phyloP scores from a whole-genome alignment of 768 basidiomycete species.

The Ramaria sp. region DNA sequence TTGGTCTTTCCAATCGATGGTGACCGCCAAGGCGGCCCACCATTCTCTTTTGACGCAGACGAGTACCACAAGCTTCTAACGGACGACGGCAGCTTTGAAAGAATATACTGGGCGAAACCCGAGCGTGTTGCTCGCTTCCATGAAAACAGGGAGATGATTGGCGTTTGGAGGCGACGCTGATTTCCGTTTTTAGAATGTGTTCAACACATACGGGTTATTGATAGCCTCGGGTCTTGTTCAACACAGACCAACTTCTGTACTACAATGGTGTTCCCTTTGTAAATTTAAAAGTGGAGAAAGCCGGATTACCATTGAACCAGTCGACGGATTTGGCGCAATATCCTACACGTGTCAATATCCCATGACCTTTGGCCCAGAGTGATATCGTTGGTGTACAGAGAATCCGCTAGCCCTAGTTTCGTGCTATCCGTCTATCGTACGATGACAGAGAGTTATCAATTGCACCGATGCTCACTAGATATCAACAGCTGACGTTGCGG shows the following conservation, averaged over 20 bases:
- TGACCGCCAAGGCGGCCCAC: background rate
- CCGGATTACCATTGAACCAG: too few relatives aligned
- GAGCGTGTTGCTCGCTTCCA: background rate
- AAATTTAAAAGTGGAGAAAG: too few relatives aligned
- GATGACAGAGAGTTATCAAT: too few relatives aligned
- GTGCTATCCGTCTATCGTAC: too few relatives aligned
- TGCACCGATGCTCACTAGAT: too few relatives aligned
- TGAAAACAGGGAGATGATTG: background rate
- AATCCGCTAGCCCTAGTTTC: too few relatives aligned
- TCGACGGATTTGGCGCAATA: too few relatives aligned
- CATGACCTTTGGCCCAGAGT: too few relatives aligned
- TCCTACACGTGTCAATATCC: too few relatives aligned
- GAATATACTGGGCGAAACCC: slow-evolving; percentile 1
- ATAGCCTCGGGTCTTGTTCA: background rate
- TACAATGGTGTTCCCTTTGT: too few relatives aligned
- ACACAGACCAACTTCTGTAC: background rate
- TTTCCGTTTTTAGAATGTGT: background rate
- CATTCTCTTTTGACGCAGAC: background rate
- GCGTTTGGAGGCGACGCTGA: background rate
- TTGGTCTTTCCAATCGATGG: background rate
- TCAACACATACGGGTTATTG: background rate
- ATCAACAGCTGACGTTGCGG: too few relatives aligned
- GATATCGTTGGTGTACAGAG: too few relatives aligned
- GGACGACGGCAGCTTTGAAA: background rate
- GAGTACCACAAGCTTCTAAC: background rate